These are phyloP conservation scores for Leccinum obscurum DNA, from an alignment of 768 basidiomycete species.

Conservation along the genomic window DNA sequence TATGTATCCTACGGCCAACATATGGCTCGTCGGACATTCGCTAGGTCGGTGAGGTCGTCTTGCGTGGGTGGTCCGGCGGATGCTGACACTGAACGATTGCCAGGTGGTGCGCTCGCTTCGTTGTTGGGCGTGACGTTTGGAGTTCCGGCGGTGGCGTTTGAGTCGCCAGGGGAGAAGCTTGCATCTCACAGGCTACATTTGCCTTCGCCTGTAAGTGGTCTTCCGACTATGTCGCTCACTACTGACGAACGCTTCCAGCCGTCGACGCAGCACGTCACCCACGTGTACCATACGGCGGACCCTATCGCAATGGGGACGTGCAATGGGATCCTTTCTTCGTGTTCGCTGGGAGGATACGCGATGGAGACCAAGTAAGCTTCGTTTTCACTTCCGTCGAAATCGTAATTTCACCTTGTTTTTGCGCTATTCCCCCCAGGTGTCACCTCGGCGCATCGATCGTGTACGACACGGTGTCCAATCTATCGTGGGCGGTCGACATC, in stretches of 20 bases:
- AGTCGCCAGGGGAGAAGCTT: slow-evolving; percentile 84
- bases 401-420: background rate
- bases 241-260: slow-evolving; percentile 42
- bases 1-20: slow-evolving; percentile 86
- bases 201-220: slow-evolving; percentile 71
- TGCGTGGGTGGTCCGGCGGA: background rate
- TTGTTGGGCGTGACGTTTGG: slow-evolving; percentile 90
- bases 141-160: slow-evolving; percentile 82
- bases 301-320: slow-evolving; percentile 91
- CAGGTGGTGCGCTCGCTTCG: slow-evolving; percentile 68
- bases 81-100: slow-evolving; percentile 29
- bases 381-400: background rate
- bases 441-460: slow-evolving; percentile 84
- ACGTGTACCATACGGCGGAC: slow-evolving; percentile 93
- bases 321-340: slow-evolving; percentile 77
- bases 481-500: slow-evolving; percentile 83
- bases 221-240: background rate
- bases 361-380: slow-evolving; percentile 66
- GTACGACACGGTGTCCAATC: slow-evolving; percentile 88
- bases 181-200: slow-evolving; percentile 82
- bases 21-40: slow-evolving; percentile 85
- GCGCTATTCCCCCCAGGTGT: slow-evolving; percentile 49
- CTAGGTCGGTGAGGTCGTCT: slow-evolving; percentile 46
- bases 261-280: slow-evolving; percentile 77
- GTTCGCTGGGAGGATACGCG: slow-evolving; percentile 87